Evolutionary conservation across 805 yeast species (phyloP), one percentile per base, ranked within the genome.

Genomic region (Saturnispora besseyi): DNA sequence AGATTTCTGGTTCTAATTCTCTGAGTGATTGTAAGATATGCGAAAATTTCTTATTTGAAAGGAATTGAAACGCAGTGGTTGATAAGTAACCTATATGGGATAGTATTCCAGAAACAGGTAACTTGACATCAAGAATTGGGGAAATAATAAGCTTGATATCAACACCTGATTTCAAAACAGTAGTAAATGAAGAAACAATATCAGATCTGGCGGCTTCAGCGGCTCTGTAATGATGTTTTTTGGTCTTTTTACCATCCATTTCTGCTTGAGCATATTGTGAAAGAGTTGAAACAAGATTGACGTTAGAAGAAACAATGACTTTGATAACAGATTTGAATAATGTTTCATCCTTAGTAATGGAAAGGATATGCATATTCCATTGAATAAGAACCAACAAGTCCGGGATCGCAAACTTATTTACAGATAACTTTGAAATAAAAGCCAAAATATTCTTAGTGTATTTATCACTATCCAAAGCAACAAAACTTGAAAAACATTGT

Each of bases 311-410:
- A 31, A 61, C 60, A 32, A 67, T 53, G 18, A 53, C 55, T 6
- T 42, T 50, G 5, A 58, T 18, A 9, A 58, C 33, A 3, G 49
- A 30, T 15, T 61, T 57, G 41, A 70, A 66, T 32, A 21, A 30
- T 34, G 1, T 53, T 3, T 58, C 44, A 29, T 59, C 57, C 5
- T 60, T 50, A 8, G 65, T 58, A 21, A 58, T 50, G 41, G 62
- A 53, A 26, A 67, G 41, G 62, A 77, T 58, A 44, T 62, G 61
- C 46, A 73, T 70, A 43, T 71, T 64, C 89, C 90, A 84, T 15
- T 72, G 70, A 38, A 84, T 66, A 26, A 84, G 63, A 29, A 82
- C 73, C 54, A 80, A 61, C 52, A 81, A 68, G 62, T 80, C 87
- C 2, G 77, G 68, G 5, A 75, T 61, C 1, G 91, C 84, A 51